Evolutionary conservation across 2,329 filamentous ascomycete genomes (phyloP), one percentile per base, ranked within the genome.

Genomic region (Chaetomiaceae sp.): DNA sequence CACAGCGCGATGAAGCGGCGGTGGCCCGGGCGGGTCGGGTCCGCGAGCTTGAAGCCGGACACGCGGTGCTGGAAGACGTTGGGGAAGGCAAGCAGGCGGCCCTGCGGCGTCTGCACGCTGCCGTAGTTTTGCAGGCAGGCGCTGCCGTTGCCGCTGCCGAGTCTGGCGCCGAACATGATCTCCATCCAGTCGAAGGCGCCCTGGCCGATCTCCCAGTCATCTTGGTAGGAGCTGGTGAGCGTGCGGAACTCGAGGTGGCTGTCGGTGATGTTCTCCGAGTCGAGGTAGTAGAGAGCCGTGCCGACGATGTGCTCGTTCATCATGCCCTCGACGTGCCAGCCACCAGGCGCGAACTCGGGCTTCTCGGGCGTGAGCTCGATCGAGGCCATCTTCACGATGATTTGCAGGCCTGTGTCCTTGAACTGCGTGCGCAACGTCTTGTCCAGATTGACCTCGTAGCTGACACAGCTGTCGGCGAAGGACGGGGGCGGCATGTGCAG

Each of bases 361-460:
- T 78, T 74, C 8, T 77, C 74, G 0, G 80, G 79, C 0, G 73
- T 79, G 2, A 85, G 69, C 35, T 82, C 71, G 47, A 85, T 77
- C 33, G 73, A 76, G 1, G 78, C 73, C 55, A 87, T 68, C 60
- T 85, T 85, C 27, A 85, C 74, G 44, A 86, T 81, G 27, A 86
- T 64, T 57, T 87, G 83, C 2, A 86, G 60, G 2, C 76, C 74
- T 3, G 63, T 61, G 0, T 70, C 58, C 7, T 63, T 56, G 51
- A 64, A 66, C 20, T 44, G 48, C 8, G 62, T 37, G 10, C 55
- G 43, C 14, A 66, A 53, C 16, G 45, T 47, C 7, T 55, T 14
- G 19, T 1, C 3, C 3, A 14, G 51, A 21, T 40, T 7, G 27
- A 48, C 39, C 9, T 38, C 39, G 47, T 57, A 60, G 13, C 61